phyloP scores from a whole-genome alignment of 257 asterid genomes.

The Jacaranda mimosifolia region DNA sequence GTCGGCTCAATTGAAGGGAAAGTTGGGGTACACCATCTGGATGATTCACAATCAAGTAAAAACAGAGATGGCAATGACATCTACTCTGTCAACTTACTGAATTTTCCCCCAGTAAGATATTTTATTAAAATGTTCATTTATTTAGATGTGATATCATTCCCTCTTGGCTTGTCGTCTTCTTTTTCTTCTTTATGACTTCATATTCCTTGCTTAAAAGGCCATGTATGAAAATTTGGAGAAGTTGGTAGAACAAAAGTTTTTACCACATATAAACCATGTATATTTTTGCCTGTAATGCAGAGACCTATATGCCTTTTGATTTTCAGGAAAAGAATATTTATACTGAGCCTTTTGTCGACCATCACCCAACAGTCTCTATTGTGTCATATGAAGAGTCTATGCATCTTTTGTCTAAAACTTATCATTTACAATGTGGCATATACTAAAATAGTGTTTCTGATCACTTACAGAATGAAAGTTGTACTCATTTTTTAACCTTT shows the following conservation, averaged over 20 bases:
- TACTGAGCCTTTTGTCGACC: conserved; percentile 13
- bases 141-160: conserved; percentile 9
- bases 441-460: conserved; percentile 9
- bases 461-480: background rate
- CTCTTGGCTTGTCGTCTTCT: conserved; percentile 1
- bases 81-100: conserved; percentile 88
- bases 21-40: conserved; percentile 96
- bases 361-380: background rate
- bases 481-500: background rate
- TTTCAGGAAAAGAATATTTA: conserved; percentile 10
- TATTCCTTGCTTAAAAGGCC: background rate
- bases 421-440: conserved; percentile 5
- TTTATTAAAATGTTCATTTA: conserved; percentile 16
- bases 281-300: background rate
- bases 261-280: conserved; percentile 1
- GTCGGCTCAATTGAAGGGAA: conserved; percentile 99
- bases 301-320: conserved; percentile 3
- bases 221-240: background rate
- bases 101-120: conserved; percentile 92
- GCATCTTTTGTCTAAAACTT: conserved; percentile 20
- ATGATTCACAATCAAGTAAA: conserved; percentile 78
- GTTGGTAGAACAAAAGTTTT: background rate
- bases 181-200: conserved; percentile 7
- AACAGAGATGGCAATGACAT: conserved; percentile 88
- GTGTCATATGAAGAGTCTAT: background rate